Evolutionary conservation across 2,329 filamentous ascomycete species (phyloP).

Genomic region (Curvularia sp.): DNA sequence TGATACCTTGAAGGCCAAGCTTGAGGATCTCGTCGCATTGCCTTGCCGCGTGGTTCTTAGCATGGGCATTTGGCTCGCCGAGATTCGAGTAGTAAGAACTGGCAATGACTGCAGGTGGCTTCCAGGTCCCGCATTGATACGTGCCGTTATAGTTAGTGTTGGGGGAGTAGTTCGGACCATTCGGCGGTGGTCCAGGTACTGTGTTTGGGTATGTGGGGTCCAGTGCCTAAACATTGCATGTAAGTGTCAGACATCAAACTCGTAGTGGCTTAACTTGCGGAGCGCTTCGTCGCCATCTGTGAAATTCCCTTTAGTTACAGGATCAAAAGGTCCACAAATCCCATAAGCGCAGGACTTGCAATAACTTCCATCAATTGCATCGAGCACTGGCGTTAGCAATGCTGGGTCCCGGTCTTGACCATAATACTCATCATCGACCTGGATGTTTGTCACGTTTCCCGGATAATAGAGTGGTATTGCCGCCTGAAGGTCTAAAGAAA

Average conservation of each 20-base stretch:
- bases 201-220: neutral
- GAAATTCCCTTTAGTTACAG: neutral
- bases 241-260: neutral
- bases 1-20: neutral
- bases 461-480: conserved; percentile 1
- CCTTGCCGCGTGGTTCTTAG: neutral
- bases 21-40: neutral
- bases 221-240: neutral
- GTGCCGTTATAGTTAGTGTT: neutral
- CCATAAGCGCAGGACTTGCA: neutral
- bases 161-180: neutral
- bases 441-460: neutral
- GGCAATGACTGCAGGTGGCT: neutral
- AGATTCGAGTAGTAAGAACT: neutral
- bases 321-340: conserved; percentile 1
- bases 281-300: neutral
- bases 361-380: conserved; percentile 1
- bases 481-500: neutral
- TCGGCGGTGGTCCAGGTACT: neutral
- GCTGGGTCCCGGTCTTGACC: neutral
- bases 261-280: neutral
- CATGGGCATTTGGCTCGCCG: neutral
- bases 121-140: neutral
- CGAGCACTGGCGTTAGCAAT: neutral
- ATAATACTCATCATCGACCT: conserved; percentile 3